phyloP scores from a whole-genome alignment of 73 alveolate species.

The Breviolum minutum region DNA sequence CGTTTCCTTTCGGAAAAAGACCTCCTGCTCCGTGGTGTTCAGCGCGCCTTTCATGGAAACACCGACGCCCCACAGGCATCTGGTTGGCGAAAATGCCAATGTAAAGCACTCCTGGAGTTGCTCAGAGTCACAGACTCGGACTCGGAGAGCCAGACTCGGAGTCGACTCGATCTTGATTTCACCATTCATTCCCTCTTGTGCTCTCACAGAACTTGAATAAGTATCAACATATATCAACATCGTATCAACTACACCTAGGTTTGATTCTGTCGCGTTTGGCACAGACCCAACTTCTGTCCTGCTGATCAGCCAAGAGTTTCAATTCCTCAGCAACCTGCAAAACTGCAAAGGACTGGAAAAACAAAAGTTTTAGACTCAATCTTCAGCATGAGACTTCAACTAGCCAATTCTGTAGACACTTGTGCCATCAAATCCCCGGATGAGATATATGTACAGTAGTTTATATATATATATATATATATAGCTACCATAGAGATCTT shows the following conservation, averaged over 20 bases:
- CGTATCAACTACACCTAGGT: background rate
- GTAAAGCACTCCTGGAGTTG: background rate
- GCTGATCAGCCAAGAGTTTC: background rate
- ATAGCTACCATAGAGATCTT: too few species aligned
- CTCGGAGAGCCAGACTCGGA: too few species aligned
- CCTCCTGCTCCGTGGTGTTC: too few species aligned
- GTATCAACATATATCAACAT: too few species aligned
- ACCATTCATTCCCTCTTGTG: background rate
- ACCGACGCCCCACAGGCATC: conserved; percentile 46
- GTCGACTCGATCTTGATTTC: background rate
- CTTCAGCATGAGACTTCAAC: too few species aligned
- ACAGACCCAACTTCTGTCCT: background rate
- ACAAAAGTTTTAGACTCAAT: too few species aligned
- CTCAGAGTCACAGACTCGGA: background rate
- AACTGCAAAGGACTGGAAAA: background rate
- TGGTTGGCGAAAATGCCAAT: background rate
- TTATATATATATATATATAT: too few species aligned
- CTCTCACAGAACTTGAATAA: background rate
- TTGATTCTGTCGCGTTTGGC: background rate
- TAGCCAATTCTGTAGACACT: too few species aligned
- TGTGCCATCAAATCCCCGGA: too few species aligned
- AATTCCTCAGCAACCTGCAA: conserved; percentile 3
- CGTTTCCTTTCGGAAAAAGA: background rate
- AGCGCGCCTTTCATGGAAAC: conserved; percentile 13
- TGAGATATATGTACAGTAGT: too few species aligned